phyloP scores from a whole-genome alignment of 164 flowering plant genomes.

The Vitis riparia region DNA sequence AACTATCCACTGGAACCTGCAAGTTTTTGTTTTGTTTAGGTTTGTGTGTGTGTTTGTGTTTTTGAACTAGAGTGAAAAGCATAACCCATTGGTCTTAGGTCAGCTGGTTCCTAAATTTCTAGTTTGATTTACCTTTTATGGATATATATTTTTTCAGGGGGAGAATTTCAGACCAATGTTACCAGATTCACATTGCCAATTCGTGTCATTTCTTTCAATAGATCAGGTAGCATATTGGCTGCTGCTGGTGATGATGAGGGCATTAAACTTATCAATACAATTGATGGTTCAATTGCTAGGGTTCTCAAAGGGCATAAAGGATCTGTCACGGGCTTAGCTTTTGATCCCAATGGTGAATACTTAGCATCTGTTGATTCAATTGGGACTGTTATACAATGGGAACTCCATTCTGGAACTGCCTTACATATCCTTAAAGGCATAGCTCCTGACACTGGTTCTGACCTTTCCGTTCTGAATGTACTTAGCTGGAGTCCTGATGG shows the following conservation, averaged over 20 bases:
- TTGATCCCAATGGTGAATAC: slow-evolving; percentile 86
- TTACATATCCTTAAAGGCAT: slow-evolving; percentile 66
- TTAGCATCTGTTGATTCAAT: slow-evolving; percentile 81
- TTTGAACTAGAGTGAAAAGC: too few species aligned
- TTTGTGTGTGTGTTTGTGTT: too few species aligned
- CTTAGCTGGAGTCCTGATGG: slow-evolving; percentile 98
- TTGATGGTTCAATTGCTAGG: slow-evolving; percentile 91
- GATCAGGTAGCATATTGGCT: slow-evolving; percentile 86
- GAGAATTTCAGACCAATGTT: slow-evolving; percentile 87
- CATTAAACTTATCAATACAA: slow-evolving; percentile 83
- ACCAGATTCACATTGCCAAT: slow-evolving; percentile 95
- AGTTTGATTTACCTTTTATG: neutral
- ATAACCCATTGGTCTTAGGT: neutral
- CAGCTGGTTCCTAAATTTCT: neutral
- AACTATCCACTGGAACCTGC: too few species aligned
- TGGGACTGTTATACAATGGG: slow-evolving; percentile 88
- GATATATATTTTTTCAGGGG: slow-evolving; percentile 46
- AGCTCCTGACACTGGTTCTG: slow-evolving; percentile 69
- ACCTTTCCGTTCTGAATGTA: slow-evolving; percentile 55
- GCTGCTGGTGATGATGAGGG: slow-evolving; percentile 99
- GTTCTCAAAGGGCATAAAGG: slow-evolving; percentile 95
- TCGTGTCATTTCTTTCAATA: slow-evolving; percentile 83
- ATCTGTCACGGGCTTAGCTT: slow-evolving; percentile 70
- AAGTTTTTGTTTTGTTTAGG: too few species aligned
- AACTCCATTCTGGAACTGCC: slow-evolving; percentile 65